phyloP scores from a whole-genome alignment of 345 rosid species.

The Aquilaria sinensis region DNA sequence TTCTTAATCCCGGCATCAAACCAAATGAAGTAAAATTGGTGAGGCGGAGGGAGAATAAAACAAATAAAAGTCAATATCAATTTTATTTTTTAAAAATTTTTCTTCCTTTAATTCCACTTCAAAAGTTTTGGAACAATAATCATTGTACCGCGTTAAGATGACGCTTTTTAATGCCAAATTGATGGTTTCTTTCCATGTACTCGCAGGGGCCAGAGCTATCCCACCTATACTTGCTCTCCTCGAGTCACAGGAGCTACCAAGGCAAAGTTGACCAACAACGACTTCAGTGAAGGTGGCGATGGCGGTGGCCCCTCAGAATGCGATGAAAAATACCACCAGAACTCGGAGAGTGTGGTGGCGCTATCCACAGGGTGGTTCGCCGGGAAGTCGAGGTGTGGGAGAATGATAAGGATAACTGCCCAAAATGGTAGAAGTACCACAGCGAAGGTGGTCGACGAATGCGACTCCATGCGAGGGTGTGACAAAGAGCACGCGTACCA shows the following conservation, averaged over 20 bases:
- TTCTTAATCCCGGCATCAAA: no score
- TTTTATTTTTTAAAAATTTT: no score
- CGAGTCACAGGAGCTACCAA: conserved; percentile 14
- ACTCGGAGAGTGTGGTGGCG: conserved; percentile 25
- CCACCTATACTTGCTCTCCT: conserved; percentile 25
- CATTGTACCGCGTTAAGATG: no score
- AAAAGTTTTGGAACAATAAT: no score
- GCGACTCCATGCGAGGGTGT: conserved; percentile 31
- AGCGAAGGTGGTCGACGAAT: conserved; percentile 40
- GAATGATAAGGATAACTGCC: conserved; percentile 22
- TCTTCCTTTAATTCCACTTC: no score
- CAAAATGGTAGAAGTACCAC: conserved; percentile 14
- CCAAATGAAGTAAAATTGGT: no score
- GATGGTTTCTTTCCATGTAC: no score
- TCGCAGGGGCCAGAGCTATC: not conserved
- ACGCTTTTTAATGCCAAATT: no score
- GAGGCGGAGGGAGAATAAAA: no score
- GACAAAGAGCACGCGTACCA: conserved; percentile 29
- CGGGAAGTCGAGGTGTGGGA: conserved; percentile 23
- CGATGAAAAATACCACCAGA: conserved; percentile 14
- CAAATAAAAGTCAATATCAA: no score
- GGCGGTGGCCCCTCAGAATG: conserved; percentile 30
- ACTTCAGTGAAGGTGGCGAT: conserved; percentile 32
- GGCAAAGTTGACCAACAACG: conserved; percentile 25
- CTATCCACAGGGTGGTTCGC: conserved; percentile 38